These are phyloP conservation scores for Persicaria maculosa DNA, from an alignment of 148 eudicot genomes.

Conservation along the genomic window DNA sequence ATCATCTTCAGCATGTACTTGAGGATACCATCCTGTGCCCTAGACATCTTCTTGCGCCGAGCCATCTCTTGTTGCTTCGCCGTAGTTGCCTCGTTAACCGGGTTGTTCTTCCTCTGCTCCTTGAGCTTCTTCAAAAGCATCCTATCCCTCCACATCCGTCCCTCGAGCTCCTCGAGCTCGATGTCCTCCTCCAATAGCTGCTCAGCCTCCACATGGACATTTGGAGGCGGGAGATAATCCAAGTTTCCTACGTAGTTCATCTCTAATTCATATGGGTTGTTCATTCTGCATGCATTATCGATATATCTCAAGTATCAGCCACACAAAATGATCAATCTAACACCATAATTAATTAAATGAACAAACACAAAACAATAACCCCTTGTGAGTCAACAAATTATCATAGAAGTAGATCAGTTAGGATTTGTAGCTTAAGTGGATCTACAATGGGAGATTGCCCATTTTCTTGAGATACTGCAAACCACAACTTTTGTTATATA, in stretches of 20 bases:
- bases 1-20: slow-evolving; percentile 73
- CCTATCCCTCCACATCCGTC: slow-evolving; percentile 55
- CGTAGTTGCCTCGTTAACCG: slow-evolving; percentile 11
- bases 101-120: slow-evolving; percentile 16
- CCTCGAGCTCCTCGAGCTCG: slow-evolving; percentile 59
- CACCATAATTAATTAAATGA: too few species aligned
- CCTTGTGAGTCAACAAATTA: too few species aligned
- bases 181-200: slow-evolving; percentile 13
- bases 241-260: not conserved
- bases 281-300: too few species aligned
- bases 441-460: too few species aligned
- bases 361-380: too few species aligned
- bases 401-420: too few species aligned
- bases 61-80: slow-evolving; percentile 53
- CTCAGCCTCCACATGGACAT: not conserved
- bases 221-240: not conserved
- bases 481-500: too few species aligned
- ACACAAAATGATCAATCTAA: not conserved
- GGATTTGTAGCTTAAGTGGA: too few species aligned
- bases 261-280: not conserved
- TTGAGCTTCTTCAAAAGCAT: slow-evolving; percentile 50
- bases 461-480: too few species aligned
- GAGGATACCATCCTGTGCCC: slow-evolving; percentile 65
- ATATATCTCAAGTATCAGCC: not conserved
- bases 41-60: slow-evolving; percentile 57